Base-by-base conservation (phyloP, 83 land plant genomes). In the Picea abies region DNA sequence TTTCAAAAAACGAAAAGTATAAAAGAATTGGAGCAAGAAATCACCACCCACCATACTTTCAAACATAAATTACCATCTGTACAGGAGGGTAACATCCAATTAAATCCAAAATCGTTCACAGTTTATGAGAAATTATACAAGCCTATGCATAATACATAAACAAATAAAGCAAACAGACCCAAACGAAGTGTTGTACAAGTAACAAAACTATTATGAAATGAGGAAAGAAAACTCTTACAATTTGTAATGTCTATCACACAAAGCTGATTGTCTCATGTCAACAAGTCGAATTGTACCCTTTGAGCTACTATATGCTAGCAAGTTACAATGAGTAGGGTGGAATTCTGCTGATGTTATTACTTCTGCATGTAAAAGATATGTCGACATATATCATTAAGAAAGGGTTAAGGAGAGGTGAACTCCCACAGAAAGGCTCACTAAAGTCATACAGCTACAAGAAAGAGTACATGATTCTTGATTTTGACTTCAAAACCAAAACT, bases 341-440 rank as follows among this genome's bases (percentile, higher is more conserved):
- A 96, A 96, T 84, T 94, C 97, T 19, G 95, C 97, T n/a, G 97
- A 94, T 39, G 97, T 96, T 81, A 96, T 96, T 72, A 96, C 98
- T 92, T 96, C 98, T 96, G 67, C 67, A 47, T 41, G 44, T 41
- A 41, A 41, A 41, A 41, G 44, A 41, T 41, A 41, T 41, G 44
- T 9, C 52, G 11, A 47, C 10, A 47, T 47, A 9, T 47, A 47
- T 47, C 7, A 47, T 47, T 47, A 47, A 47, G 52, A 44, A 44
- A 44, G 49, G 52, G 52, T 8, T 47, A 47, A 47, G 52, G 52
- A 6, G 11, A 8, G 52, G 1, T 47, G 52, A 47, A 47, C 52
- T 47, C 52, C 52, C 52, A 47, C 11, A 47, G 52, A 8, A 47
- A 47, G 52, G 52, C 52, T 6, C 1, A 47, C 52, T 47, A 47